Evolutionary conservation across 306 rosid genomes (phyloP), one percentile per base, ranked within the genome.

Genomic region (Glycyrrhiza uralensis): DNA sequence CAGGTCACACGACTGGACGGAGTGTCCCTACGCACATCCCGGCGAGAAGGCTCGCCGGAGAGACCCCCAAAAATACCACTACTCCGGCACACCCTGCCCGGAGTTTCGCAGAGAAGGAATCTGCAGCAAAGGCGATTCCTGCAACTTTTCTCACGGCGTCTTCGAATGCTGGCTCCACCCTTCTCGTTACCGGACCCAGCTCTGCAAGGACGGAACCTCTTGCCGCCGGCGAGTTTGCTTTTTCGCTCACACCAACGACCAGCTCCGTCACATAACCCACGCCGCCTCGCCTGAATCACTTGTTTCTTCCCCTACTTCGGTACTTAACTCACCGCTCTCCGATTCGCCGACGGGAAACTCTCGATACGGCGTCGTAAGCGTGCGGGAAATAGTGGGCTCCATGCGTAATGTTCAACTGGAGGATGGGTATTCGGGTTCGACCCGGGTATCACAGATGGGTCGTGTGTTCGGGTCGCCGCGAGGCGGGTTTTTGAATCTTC

Each of bases 131-230:
- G 98, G 96, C 0, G 97, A 93, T 63, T 72, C 85, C 0, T 93
- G 98, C 46, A 86, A 87, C 77, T 85, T 93, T 11, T 94, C 98
- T 8, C 98, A 93, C 5, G 98, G 98, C 29, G 96, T 93, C 1
- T 93, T 93, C 14, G 98, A 93, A 78, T 87, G 97, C 66, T 93
- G 98, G 98, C 94, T 93, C 2, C 98, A 93, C 47, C 98, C 98
- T 2, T 75, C 89, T 15, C 94, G 98, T 2, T 93, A 93, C 71
- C 50, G 97, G 47, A 93, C 98, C 7, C 97, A 91, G 63, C 90
- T 90, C 1, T 93, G 98, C 64, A 93, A 93, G 57, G 98, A 93
- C 56, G 90, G 97, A 2, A 66, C 82, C 1, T 22, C 30, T 22
- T 93, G 98, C 32, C 85, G 90, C 52, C 85, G 98, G 2, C 80